These are phyloP conservation scores for Rosa hybrid DNA, from an alignment of 331 rosid species.

Conservation along the genomic window DNA sequence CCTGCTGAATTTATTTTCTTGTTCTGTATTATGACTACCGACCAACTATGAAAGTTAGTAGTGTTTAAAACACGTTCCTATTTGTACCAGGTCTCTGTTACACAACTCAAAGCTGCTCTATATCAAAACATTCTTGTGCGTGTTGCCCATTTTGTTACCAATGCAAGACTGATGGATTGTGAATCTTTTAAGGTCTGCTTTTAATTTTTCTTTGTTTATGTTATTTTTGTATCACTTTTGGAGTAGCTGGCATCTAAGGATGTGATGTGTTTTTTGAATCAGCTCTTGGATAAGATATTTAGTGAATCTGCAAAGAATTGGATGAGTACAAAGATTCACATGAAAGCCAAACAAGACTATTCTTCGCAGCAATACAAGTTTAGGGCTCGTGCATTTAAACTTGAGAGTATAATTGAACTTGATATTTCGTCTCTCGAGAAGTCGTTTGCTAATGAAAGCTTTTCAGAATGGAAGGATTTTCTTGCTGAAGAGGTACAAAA, in stretches of 20 bases:
- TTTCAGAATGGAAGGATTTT: constrained; percentile 72
- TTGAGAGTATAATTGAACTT: constrained; percentile 69
- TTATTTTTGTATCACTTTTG: constrained; percentile 1
- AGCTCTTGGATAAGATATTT: constrained; percentile 72
- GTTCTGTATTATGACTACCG: background rate
- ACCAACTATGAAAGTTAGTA: constrained; percentile 19
- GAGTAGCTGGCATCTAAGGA: constrained; percentile 22
- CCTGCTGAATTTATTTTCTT: background rate
- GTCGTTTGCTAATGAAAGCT: constrained; percentile 42
- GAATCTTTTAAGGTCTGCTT: constrained; percentile 59
- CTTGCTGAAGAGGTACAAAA: constrained; percentile 39
- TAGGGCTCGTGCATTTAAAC: constrained; percentile 65
- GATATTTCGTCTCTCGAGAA: constrained; percentile 51
- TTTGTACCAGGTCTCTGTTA: constrained; percentile 51
- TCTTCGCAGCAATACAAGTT: constrained; percentile 71
- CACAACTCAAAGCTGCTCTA: constrained; percentile 53
- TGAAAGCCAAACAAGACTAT: constrained; percentile 54
- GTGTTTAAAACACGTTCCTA: background rate
- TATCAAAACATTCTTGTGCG: constrained; percentile 65
- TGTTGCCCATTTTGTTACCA: constrained; percentile 53
- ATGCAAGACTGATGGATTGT: constrained; percentile 56
- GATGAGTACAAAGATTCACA: constrained; percentile 56
- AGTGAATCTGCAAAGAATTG: constrained; percentile 62
- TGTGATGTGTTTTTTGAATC: constrained; percentile 29
- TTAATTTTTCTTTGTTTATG: background rate